Base-by-base conservation (phyloP, 192 early-diverging fungal species). In the Entophlyctis helioformis region DNA sequence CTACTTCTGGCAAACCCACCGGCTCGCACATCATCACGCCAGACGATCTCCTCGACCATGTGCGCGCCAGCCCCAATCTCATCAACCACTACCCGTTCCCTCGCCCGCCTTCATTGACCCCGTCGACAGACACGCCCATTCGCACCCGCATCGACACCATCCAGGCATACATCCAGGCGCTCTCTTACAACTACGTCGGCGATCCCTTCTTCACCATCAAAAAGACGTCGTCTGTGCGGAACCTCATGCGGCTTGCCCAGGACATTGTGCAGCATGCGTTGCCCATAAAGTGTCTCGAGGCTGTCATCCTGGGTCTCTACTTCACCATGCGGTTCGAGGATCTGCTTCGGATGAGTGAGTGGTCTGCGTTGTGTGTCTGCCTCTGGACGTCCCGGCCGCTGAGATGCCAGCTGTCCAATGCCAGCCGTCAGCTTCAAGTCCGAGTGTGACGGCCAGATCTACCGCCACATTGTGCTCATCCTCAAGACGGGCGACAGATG, bases 221-320 rank as follows among this genome's bases (percentile, higher is more conserved):
- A 20, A 64, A 66, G 37, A 26, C 50, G 13, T 36, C 50, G 1
- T 49, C 49, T 13, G 29, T 36, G 2, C 54, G 59, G 8, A 39
- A 40, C 7, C 35, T 66, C 9, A 51, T 59, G 51, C 29, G 44
- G 18, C 20, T 46, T 12, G 59, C 60, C 10, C 41, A 44, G 32
- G 57, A 66, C 32, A 72, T 72, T 27, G 29, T 53, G 15, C 32
- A 16, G 11, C 43, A 32, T 18, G 58, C 48, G 3, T 36, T 72
- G 11, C 69, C 69, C 16, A 72, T 72, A 23, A 72, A 72, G 40
- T 72, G 69, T 35, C 57, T 72, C 21, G 69, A 72, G 40, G 69
- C 69, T 12, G 62, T 55, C 12, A 56, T 66, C 0, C 39, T 72
- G 2, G 64, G 31, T 2, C 42, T 51, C 10, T 62, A 50, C 29